Base-by-base conservation (phyloP, 225 moss, liverwort and hornwort species). In the Antitrichia curtipendula region DNA sequence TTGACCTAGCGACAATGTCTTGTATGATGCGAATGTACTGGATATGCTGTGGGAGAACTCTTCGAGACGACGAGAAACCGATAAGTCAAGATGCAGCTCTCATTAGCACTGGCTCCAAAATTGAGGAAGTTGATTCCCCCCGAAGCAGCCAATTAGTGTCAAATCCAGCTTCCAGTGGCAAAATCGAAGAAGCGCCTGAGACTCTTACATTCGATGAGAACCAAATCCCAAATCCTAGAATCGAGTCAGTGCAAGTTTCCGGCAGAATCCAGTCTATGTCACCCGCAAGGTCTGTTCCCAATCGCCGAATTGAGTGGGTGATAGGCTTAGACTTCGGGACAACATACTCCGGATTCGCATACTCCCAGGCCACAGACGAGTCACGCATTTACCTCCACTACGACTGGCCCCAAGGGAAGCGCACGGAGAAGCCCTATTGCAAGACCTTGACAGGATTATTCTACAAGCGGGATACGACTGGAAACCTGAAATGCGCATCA, bases 261-360 rank as follows among this genome's bases (percentile, higher is more conserved):
- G 76, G 76, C n/a, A 36, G 76, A 36, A 76, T 76, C n/a, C 53
- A 56, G n/a, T 77, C 77, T 38, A 9, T 77, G 77, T 77, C 77
- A n/a, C 77, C n/a, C 54, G 77, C 77, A n/a, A 54, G 77, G 22
- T 54, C 77, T 54, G n/a, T 77, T 77, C n/a, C 54, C 54, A 25
- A 77, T 77, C 41, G 43, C 43, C 83, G 57, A 20, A 32, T 70
- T 56, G 75, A 85, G 13, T 91, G 91, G 91, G 82, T 88, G 6
- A 38, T 96, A 36, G 95, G 95, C 10, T 79, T 95, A 24, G 95
- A 95, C 70, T 96, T 95, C 58, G 96, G 95, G 2, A 96, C 95
- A 20, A 93, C 94, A 5, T 96, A 84, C 47, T 94, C 94, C 17
- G 96, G 95, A 5, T 95, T 94, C n/a, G 95, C 94, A 9, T 95